These are phyloP conservation scores for Aspergillus sojae DNA, from an alignment of 2,329 filamentous ascomycete species.

Conservation along the genomic window DNA sequence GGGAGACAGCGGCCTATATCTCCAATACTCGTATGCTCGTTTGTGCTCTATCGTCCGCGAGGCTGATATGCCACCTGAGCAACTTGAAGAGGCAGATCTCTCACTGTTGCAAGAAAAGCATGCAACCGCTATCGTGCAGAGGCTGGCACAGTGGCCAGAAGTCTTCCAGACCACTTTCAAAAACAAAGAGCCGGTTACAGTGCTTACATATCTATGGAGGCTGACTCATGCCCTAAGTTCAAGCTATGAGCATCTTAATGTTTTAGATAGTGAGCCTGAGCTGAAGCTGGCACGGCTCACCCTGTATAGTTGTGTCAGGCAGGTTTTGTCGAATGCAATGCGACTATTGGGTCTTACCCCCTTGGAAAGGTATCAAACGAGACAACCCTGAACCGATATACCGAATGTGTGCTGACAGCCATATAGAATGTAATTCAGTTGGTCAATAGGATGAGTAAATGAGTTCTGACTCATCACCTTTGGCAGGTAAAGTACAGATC, in stretches of 20 bases:
- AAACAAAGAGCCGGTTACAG: neutral
- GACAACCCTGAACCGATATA: neutral
- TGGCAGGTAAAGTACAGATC: neutral
- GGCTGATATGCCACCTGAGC: neutral
- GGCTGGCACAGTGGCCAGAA: neutral
- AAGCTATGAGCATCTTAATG: neutral
- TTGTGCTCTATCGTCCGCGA: neutral
- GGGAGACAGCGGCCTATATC: neutral
- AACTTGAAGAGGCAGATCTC: neutral
- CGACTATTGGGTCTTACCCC: neutral
- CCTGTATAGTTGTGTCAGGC: neutral
- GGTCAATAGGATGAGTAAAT: conserved; percentile 8
- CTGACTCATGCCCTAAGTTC: neutral
- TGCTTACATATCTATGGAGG: neutral
- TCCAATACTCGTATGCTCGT: neutral
- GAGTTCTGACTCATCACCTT: neutral
- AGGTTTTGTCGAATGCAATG: neutral
- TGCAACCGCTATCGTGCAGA: neutral
- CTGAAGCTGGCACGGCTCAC: neutral
- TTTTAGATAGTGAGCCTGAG: neutral
- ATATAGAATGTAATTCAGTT: neutral
- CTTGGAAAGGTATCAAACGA: neutral
- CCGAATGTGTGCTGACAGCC: neutral
- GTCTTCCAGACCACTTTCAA: neutral
- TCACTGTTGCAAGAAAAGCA: neutral